Evolutionary conservation across 2,329 filamentous ascomycete species (phyloP).

Genomic region (Leptographium lundbergii): DNA sequence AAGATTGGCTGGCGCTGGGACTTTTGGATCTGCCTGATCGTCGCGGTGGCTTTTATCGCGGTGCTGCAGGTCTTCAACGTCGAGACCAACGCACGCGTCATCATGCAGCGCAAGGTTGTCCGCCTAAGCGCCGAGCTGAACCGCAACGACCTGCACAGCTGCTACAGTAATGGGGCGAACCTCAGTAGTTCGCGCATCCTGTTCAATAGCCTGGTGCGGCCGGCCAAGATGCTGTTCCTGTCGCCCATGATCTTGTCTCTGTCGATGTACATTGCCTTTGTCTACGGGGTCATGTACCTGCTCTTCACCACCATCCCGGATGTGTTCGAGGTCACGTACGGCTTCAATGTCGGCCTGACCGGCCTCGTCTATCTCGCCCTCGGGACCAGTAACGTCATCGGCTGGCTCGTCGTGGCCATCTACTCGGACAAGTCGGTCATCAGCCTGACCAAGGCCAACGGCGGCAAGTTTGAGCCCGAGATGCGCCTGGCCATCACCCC

Average conservation of each 20-base stretch:
- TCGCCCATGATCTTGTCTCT: constrained; percentile 34
- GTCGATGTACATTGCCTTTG: constrained; percentile 36
- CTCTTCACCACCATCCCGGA: constrained; percentile 39
- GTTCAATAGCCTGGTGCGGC: constrained; percentile 32
- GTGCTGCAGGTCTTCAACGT: constrained; percentile 27
- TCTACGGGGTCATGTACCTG: constrained; percentile 38
- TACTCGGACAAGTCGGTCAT: constrained; percentile 25
- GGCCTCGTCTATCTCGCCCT: constrained; percentile 36
- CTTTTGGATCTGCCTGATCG: constrained; percentile 38
- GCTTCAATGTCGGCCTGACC: constrained; percentile 29
- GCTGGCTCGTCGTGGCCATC: constrained; percentile 18
- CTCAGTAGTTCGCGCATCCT: constrained; percentile 16
- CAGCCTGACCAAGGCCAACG: constrained; percentile 23
- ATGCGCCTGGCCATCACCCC: constrained; percentile 19
- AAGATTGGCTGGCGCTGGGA: constrained; percentile 26
- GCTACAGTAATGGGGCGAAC: constrained; percentile 22
- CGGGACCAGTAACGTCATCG: constrained; percentile 18
- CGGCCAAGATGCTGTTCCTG: constrained; percentile 36
- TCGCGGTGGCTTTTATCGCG: constrained; percentile 21
- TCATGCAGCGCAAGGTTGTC: constrained; percentile 35
- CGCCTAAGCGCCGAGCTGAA: constrained; percentile 32
- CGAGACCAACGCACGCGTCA: constrained; percentile 36
- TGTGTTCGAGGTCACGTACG: constrained; percentile 33
- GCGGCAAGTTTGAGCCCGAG: constrained; percentile 20
- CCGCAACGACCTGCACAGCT: constrained; percentile 30